A percentile compares a stretch with the other conserved stretches of the same genome.
phyloP scores from a whole-genome alignment of 1,284 basidiomycete genomes.

The Bjerkandera adusta region DNA sequence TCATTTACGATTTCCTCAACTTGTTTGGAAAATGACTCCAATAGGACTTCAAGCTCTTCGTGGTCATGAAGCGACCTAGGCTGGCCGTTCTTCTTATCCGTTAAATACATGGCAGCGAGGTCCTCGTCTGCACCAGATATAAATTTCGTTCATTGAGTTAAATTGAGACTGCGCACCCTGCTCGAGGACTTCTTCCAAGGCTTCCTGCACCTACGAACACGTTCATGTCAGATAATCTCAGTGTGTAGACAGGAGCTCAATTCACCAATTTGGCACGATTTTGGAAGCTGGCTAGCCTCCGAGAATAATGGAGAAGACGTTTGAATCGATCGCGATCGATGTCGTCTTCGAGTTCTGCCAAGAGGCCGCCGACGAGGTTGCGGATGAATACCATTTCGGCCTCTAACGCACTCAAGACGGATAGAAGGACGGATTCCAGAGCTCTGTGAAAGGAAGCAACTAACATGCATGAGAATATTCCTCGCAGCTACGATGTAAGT shows the following conservation, averaged over 20 bases:
- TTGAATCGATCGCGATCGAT: constrained; percentile 94
- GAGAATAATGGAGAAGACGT: constrained; percentile 85
- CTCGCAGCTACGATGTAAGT: constrained; percentile 11
- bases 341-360: constrained; percentile 91
- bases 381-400: constrained; percentile 92
- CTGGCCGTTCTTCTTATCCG: constrained; percentile 66
- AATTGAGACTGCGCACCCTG: constrained; percentile 78
- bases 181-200: constrained; percentile 85
- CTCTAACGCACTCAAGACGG: constrained; percentile 86
- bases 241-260: constrained; percentile 3
- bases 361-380: constrained; percentile 80
- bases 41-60: constrained; percentile 88
- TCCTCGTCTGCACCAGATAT: constrained; percentile 77
- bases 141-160: too few relatives aligned
- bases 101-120: constrained; percentile 89
- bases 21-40: constrained; percentile 95
- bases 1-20: constrained; percentile 95
- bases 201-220: constrained; percentile 72
- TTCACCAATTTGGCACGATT: constrained; percentile 79
- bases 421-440: constrained; percentile 86
- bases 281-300: constrained; percentile 83
- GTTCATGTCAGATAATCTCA: too few relatives aligned
- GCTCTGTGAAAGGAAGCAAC: constrained; percentile 51
- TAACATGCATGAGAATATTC: constrained; percentile 20
- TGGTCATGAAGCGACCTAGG: constrained; percentile 73